Percentiles rank a stretch among this genome's conserved stretches.
Evolutionary conservation across 2,329 filamentous ascomycete species (phyloP).

Genomic region (Ilyonectria mors-panacis): DNA sequence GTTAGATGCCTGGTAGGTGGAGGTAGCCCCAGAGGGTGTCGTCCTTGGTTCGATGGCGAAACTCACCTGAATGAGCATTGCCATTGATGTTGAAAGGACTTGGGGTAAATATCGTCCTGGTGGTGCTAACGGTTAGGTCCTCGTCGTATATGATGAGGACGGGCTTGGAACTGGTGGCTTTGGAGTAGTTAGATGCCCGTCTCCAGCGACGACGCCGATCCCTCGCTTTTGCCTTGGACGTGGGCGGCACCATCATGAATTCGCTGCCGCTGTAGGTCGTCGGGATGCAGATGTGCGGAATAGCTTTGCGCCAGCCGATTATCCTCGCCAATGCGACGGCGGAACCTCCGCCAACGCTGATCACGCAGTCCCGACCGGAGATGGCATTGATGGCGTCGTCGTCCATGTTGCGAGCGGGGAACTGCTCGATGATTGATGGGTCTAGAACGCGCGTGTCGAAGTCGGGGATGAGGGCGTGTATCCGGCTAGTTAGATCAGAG

Average conservation of each 20-base stretch:
- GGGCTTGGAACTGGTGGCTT: slow-evolving; percentile 37
- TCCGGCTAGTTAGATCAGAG: slow-evolving; percentile 51
- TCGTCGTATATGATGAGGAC: slow-evolving; percentile 57
- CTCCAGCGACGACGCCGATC: neutral
- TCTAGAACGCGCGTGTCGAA: slow-evolving; percentile 53
- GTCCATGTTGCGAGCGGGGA: slow-evolving; percentile 43
- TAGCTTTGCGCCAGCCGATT: slow-evolving; percentile 65
- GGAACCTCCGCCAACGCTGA: slow-evolving; percentile 75
- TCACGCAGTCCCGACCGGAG: slow-evolving; percentile 66
- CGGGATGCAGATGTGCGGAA: slow-evolving; percentile 72
- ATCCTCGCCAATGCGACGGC: slow-evolving; percentile 73
- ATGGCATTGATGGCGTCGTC: slow-evolving; percentile 49
- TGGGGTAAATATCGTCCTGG: slow-evolving; percentile 50
- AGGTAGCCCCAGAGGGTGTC: slow-evolving; percentile 55
- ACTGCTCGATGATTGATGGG: slow-evolving; percentile 48
- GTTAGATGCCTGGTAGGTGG: slow-evolving; percentile 55
- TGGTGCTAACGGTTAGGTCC: slow-evolving; percentile 50
- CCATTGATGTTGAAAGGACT: slow-evolving; percentile 33
- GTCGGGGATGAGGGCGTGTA: slow-evolving; percentile 54
- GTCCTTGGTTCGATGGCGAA: slow-evolving; percentile 34
- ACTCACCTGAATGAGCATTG: slow-evolving; percentile 37
- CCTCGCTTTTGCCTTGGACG: slow-evolving; percentile 18
- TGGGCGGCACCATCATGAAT: slow-evolving; percentile 63
- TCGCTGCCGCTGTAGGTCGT: slow-evolving; percentile 74
- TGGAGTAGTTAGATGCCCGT: neutral